Evolutionary conservation across 768 basidiomycete species (phyloP), one percentile per base, ranked within the genome.

Genomic region (Pisolithus tinctorius): DNA sequence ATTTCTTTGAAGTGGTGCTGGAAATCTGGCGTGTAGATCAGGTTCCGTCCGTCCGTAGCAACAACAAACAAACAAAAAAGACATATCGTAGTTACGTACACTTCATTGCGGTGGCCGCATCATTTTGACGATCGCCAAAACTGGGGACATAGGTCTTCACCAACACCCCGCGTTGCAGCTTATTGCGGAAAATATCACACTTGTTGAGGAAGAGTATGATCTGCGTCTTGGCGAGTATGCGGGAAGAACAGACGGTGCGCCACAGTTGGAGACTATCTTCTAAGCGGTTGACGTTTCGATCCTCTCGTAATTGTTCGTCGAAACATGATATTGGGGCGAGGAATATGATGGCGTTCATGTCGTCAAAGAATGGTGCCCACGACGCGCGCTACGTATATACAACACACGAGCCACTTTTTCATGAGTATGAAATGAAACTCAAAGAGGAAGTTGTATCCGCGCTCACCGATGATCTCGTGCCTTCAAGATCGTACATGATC

Each of bases 331-430:
- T 83, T 57, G 75, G 72, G 45, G 64, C 65, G 31, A 92, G 79
- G 70, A 91, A 92, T 58, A 93, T 90, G 64, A 92, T 88, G 1
- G 87, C 82, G 66, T 88, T 81, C 49, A 86, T 80, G 63, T 88
- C 85, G 57, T 90, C 86, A 55, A 91, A 90, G 65, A 83, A 90
- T 4, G 86, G 80, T 61, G 81, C 82, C 88, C 89, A 92, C 0
- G 81, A 84, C 17, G 76, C 74, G 48, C 87, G 76, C 85, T 88
- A 46, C 51, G 20, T 20, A 20, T 20, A 20, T 20, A 20, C 20
- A 20, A 20, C 20, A 20, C 20, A 20, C 20, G 20, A 20, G 20
- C 20, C 20, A 20, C 20, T 20, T 20, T 57, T 56, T 45, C 26
- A 40, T 45, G 47, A 46, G 48, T 45, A 45, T 36, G 37, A 27